A percentile compares a stretch with the other conserved stretches of the same genome.
phyloP scores from a whole-genome alignment of 805 yeast genomes.

The Monosporozyma aquatica region DNA sequence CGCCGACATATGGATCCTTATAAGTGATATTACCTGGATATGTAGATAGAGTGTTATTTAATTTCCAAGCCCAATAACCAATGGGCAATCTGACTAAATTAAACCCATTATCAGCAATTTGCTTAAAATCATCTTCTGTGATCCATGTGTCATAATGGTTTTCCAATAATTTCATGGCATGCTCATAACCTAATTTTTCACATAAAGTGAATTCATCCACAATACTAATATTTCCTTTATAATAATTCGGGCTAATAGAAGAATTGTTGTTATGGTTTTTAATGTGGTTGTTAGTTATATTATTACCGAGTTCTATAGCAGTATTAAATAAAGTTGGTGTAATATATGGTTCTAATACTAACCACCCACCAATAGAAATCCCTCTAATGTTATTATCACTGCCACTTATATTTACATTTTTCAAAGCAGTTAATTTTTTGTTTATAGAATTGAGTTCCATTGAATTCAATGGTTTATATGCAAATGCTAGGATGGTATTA shows the following conservation, averaged over 20 bases:
- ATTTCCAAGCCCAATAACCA: slow-evolving; percentile 72
- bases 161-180: slow-evolving; percentile 36
- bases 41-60: slow-evolving; percentile 14
- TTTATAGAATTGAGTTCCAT: neutral
- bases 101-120: slow-evolving; percentile 45
- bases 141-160: slow-evolving; percentile 53
- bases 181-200: slow-evolving; percentile 38
- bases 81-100: slow-evolving; percentile 70
- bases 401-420: neutral
- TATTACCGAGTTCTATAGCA: slow-evolving; percentile 12
- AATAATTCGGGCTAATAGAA: no score
- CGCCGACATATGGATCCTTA: slow-evolving; percentile 56
- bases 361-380: slow-evolving; percentile 63
- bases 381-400: slow-evolving; percentile 24
- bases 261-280: slow-evolving; percentile 16
- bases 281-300: slow-evolving; percentile 20
- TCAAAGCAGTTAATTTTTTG: neutral
- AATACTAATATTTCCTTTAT: slow-evolving; percentile 30
- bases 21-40: slow-evolving; percentile 19
- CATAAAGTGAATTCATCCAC: slow-evolving; percentile 55
- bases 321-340: slow-evolving; percentile 47
- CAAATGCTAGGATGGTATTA: neutral
- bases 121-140: slow-evolving; percentile 47
- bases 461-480: neutral
- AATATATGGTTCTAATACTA: slow-evolving; percentile 60